Base-by-base conservation (phyloP, 1,284 basidiomycete species). In the Tremellales sp. region DNA sequence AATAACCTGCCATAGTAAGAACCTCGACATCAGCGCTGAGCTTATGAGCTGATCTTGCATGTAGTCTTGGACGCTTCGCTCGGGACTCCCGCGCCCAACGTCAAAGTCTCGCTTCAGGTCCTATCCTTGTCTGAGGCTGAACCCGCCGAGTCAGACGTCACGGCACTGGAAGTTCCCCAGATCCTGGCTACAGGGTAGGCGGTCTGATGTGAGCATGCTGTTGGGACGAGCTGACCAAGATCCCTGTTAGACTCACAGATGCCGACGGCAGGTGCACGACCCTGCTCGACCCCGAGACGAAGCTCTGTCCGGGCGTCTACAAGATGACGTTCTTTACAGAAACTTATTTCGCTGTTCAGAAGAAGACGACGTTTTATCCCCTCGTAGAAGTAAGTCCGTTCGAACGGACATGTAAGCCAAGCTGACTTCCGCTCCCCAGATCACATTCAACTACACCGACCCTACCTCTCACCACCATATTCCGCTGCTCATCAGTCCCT, bases 401-500 rank as follows among this genome's bases (percentile, higher is more conserved):
- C 38, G 21, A 44, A 18, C 25, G 18, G 18, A 16, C 19, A 13
- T 35, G 27, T 26, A 27, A 8, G 27, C 28, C 36, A 24, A 22
- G 41, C 42, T 46, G 7, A 42, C 39, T n/a, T n/a, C n/a, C 13
- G 40, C 29, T 26, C 40, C 12, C 4, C 56, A 92, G 87, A 85
- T 92, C 54, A 78, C 80, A 0, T 92, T 92, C 68, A 75, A 78
- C 35, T 78, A 89, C 44, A 74, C 77, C 43, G 79, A 83, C 53
- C 80, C 85, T 5, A 68, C 77, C 33, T 84, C 90, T 60, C 90
- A 94, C 63, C 86, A 92, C 65, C 91, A 95, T 61, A 86, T 97
- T 52, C 92, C 92, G 0, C 77, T 97, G 13, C 73, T 97, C 24
- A 83, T 97, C 61, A 92, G 87, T 66, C 91, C 91, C 5, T 92